These are phyloP conservation scores for Rhodotorula mucilaginosa DNA, from an alignment of 1,284 basidiomycete species.

Conservation along the genomic window DNA sequence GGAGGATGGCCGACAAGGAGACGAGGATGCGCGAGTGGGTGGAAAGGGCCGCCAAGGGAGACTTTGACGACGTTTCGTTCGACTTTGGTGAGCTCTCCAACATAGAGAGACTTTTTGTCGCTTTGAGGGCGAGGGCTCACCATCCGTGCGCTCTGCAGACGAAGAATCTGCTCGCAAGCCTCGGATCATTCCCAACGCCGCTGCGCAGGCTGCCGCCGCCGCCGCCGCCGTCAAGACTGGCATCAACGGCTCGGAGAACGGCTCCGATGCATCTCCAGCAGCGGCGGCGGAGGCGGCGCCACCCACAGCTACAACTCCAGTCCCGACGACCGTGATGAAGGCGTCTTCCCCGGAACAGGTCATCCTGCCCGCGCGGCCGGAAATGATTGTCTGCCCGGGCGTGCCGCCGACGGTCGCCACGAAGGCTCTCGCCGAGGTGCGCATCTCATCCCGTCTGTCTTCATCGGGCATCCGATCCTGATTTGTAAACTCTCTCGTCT, in stretches of 20 bases:
- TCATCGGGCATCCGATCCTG: conserved; percentile 51
- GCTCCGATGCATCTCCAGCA: conserved; percentile 51
- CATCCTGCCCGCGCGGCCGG: conserved; percentile 61
- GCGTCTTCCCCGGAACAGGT: conserved; percentile 62
- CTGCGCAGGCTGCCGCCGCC: conserved; percentile 3
- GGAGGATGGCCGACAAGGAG: conserved; percentile 71
- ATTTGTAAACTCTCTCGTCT: background rate
- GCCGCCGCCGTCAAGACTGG: background rate
- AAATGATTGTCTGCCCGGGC: conserved; percentile 82
- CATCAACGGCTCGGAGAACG: conserved; percentile 44
- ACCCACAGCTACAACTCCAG: conserved; percentile 50
- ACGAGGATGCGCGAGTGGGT: conserved; percentile 69
- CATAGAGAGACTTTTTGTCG: too few species aligned
- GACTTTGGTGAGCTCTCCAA: conserved; percentile 45
- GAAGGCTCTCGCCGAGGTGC: conserved; percentile 78
- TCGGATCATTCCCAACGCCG: conserved; percentile 5
- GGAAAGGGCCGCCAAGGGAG: conserved; percentile 73
- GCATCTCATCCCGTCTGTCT: conserved; percentile 36
- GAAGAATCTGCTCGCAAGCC: conserved; percentile 13
- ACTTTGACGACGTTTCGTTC: conserved; percentile 65
- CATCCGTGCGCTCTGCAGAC: background rate
- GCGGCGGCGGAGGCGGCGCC: conserved; percentile 48
- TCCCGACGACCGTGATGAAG: conserved; percentile 55
- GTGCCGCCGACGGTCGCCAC: conserved; percentile 87
- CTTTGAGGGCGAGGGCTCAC: background rate